Evolutionary conservation across 352 stramenopile species (phyloP).

Genomic region (Blastocystis sp.): DNA sequence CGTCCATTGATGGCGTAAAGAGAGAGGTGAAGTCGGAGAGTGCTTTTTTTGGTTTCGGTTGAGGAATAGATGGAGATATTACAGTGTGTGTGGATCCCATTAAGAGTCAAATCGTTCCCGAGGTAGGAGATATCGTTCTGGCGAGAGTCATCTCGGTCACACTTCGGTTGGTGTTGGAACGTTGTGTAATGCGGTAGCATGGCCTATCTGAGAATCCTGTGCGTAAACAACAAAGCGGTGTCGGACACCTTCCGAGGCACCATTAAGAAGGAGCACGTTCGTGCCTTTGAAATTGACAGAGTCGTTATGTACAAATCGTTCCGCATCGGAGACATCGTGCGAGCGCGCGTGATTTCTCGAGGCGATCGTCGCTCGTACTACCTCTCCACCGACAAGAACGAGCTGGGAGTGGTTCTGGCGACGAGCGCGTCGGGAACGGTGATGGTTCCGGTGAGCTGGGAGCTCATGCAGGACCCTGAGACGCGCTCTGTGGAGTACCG

Average conservation of each 20-base stretch:
- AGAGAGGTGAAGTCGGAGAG: neutral
- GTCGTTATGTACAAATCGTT: slow-evolving; percentile 73
- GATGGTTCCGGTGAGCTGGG: slow-evolving; percentile 73
- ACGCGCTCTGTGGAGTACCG: slow-evolving; percentile 55
- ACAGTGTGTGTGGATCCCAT: slow-evolving; percentile 5
- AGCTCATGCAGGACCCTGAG: slow-evolving; percentile 68
- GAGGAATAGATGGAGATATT: slow-evolving; percentile 3
- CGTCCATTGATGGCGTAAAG: slow-evolving; percentile 32
- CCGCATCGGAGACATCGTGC: slow-evolving; percentile 69
- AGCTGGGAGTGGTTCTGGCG: slow-evolving; percentile 65
- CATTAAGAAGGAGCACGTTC: slow-evolving; percentile 70
- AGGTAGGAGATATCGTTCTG: slow-evolving; percentile 70
- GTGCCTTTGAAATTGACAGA: slow-evolving; percentile 72
- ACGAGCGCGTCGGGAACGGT: slow-evolving; percentile 44
- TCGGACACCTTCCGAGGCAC: slow-evolving; percentile 55
- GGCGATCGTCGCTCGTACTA: slow-evolving; percentile 69
- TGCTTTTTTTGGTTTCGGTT: neutral
- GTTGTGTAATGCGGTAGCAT: slow-evolving; percentile 3
- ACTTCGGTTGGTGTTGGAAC: neutral
- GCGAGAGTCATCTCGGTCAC: slow-evolving; percentile 55
- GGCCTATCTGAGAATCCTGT: slow-evolving; percentile 47
- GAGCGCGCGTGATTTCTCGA: slow-evolving; percentile 52
- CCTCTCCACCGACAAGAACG: slow-evolving; percentile 62
- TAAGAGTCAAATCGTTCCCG: slow-evolving; percentile 47
- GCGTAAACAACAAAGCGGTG: slow-evolving; percentile 46